Percentiles rank a stretch among this genome's conserved stretches.
Evolutionary conservation across 2,329 filamentous ascomycete species (phyloP).

Genomic region (Botryosphaeria dothidea): DNA sequence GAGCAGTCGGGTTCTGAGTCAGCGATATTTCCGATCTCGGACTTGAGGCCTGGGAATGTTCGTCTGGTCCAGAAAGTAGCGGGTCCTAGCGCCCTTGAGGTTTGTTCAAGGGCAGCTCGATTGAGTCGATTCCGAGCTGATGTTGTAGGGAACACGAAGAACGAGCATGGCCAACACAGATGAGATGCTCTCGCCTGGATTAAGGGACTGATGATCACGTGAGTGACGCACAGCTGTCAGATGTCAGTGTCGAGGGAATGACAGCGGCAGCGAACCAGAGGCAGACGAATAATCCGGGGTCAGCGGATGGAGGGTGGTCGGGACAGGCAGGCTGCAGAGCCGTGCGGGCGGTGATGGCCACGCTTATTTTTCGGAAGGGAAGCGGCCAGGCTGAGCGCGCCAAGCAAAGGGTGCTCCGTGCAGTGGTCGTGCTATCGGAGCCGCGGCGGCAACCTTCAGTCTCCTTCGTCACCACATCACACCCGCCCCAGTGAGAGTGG

Average conservation of each 20-base stretch:
- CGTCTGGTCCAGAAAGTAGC: no score
- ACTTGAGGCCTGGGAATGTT: no score
- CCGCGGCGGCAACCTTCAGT: slow-evolving; percentile 7
- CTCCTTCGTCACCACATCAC: slow-evolving; percentile 17
- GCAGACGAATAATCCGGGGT: not conserved
- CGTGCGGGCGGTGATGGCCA: not conserved
- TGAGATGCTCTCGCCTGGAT: not conserved
- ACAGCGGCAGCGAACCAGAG: not conserved
- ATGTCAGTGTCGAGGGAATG: not conserved
- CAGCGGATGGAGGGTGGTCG: not conserved
- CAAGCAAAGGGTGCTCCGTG: not conserved
- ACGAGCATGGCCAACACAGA: not conserved
- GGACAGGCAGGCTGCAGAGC: not conserved
- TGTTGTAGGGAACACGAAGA: not conserved
- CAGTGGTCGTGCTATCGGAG: slow-evolving; percentile 15
- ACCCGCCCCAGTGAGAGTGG: slow-evolving; percentile 6
- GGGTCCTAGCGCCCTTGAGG: no score
- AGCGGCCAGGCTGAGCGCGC: not conserved
- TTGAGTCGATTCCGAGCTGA: not conserved
- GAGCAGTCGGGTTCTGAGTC: no score
- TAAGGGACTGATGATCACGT: not conserved
- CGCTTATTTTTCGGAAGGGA: slow-evolving; percentile 7
- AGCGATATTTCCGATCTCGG: no score
- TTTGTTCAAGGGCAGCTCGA: no score
- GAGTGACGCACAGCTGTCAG: not conserved